phyloP scores from a whole-genome alignment of 441 rosid species.

The Adansonia gregorii region DNA sequence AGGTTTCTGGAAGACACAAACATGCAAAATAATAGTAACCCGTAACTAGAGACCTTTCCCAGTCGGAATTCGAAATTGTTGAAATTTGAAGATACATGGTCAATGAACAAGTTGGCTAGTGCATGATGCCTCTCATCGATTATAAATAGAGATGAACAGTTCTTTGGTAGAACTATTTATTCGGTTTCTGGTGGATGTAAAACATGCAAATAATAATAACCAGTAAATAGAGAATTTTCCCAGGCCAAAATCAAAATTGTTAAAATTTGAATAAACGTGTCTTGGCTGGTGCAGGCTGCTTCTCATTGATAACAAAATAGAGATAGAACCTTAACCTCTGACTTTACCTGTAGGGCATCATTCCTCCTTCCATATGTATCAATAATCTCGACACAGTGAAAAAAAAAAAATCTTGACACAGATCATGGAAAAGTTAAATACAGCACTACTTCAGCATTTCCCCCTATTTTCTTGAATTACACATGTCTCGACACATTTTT shows the following conservation, averaged over 20 bases:
- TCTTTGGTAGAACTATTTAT: too few relatives aligned
- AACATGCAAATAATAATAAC: too few relatives aligned
- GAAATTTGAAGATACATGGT: background rate
- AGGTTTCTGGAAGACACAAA: background rate
- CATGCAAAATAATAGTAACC: background rate
- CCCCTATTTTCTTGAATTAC: background rate
- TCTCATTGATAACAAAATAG: too few relatives aligned
- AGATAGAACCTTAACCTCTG: background rate
- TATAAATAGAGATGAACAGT: background rate
- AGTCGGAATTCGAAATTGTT: background rate
- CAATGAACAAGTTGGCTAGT: background rate
- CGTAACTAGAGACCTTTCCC: background rate
- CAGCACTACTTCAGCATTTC: background rate
- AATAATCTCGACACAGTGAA: background rate
- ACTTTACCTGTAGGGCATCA: constrained; percentile 10
- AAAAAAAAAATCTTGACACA: background rate
- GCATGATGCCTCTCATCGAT: background rate
- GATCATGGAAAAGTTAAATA: background rate
- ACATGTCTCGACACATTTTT: too few relatives aligned
- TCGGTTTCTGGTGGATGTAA: too few relatives aligned
- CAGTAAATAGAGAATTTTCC: too few relatives aligned
- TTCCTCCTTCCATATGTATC: background rate
- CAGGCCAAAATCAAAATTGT: too few relatives aligned
- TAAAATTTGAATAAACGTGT: too few relatives aligned
- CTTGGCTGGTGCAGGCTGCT: too few relatives aligned